A percentile compares a stretch with the other conserved stretches of the same genome.
Conservation (phyloP, 306 rosid species). For the Begonia masoniana region DNA sequence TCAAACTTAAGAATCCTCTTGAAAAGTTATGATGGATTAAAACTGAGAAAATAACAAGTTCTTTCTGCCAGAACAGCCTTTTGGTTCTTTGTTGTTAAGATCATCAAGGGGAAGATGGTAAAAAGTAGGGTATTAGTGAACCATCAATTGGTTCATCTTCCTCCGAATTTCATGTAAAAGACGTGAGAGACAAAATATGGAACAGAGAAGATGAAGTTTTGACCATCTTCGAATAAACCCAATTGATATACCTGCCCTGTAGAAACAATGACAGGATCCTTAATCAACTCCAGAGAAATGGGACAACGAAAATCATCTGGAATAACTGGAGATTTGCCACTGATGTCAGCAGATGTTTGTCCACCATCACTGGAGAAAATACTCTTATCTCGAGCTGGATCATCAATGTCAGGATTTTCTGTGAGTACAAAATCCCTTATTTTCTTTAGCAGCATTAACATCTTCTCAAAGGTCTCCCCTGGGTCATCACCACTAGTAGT, state of each 20-base stretch:
- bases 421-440: constrained; percentile 70
- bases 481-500: constrained; percentile 68
- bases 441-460: constrained; percentile 70
- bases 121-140: background rate
- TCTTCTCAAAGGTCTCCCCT: constrained; percentile 74
- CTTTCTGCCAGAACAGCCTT: background rate
- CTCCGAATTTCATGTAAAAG: too few relatives aligned
- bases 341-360: constrained; percentile 33
- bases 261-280: constrained; percentile 94
- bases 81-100: background rate
- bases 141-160: too few relatives aligned
- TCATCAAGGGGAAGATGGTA: background rate
- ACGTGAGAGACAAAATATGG: too few relatives aligned
- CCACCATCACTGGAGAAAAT: constrained; percentile 33
- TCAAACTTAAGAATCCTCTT: background rate
- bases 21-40: background rate
- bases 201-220: background rate
- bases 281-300: constrained; percentile 88
- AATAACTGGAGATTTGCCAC: constrained; percentile 36
- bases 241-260: constrained; percentile 81
- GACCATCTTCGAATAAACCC: background rate
- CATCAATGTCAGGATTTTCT: constrained; percentile 51
- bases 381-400: constrained; percentile 28
- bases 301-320: constrained; percentile 98
- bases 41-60: background rate